Evolutionary conservation across 306 rosid genomes (phyloP), one percentile per base, ranked within the genome.

Genomic region (Gastrolobium bilobum): DNA sequence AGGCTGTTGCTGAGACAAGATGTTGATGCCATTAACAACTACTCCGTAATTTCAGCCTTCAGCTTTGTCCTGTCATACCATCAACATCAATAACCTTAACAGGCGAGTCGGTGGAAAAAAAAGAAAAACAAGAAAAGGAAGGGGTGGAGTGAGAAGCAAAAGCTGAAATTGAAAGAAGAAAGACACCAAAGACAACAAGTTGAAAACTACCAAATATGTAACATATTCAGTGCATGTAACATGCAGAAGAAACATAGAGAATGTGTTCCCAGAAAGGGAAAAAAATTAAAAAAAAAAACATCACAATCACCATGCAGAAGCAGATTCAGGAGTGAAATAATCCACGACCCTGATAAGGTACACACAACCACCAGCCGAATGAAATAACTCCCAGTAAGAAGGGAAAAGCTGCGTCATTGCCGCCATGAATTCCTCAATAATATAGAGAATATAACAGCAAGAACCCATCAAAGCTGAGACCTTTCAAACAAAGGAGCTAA

Each of bases 11-110:
- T 76, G 6, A 51, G 84, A 84, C 57, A 48, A 58, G 92, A 91
- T 69, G 90, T 71, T 71, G 92, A 84, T 72, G 91, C 89, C 94
- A 93, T 91, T 78, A 38, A 33, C 44, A 71, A 37, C 74, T 31
- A 63, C 63, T 59, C 42, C 15, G 6, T 65, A 33, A 7, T 14
- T 51, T 51, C 9, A 59, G 51, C 31, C 68, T 79, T 60, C 54
- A 40, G 29, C 51, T 7, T 14, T 68, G 65, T 58, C 53, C 59
- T 42, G 50, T 60, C 72, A 63, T 40, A 84, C 73, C 51, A 68
- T 78, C 26, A 37, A 4, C 2, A 63, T 7, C 31, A 63, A 74
- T 76, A 30, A 50, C 70, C 38, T 69, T 79, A 1, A 20, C 26
- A 20, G 26, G 7, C 26, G 26, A 11, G 54, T n/a, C 6, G 7